Evolutionary conservation across 805 yeast species (phyloP).

Genomic region (Yarrowia sp.): DNA sequence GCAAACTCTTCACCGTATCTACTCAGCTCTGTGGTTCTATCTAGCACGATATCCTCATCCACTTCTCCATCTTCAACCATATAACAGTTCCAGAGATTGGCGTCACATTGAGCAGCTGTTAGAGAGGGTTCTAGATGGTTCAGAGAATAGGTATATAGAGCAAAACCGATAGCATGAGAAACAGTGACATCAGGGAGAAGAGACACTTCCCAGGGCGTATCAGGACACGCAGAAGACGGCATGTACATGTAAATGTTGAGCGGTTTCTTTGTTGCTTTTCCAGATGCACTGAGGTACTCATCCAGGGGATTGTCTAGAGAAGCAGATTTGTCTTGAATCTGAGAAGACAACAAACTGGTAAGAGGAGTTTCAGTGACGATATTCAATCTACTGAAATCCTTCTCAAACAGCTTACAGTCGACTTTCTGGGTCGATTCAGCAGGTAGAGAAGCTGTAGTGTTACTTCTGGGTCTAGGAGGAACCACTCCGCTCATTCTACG

Average conservation of each 20-base stretch:
- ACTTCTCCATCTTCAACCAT: constrained; percentile 93
- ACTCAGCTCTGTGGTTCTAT: constrained; percentile 59
- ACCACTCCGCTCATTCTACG: not conserved
- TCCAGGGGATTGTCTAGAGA: constrained; percentile 40
- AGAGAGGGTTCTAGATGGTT: constrained; percentile 35
- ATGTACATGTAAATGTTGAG: constrained; percentile 39
- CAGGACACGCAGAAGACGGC: constrained; percentile 38
- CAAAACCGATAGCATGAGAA: constrained; percentile 55
- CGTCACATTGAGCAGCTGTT: constrained; percentile 43
- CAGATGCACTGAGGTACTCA: constrained; percentile 40
- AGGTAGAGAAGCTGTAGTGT: constrained; percentile 27
- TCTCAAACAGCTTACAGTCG: constrained; percentile 8
- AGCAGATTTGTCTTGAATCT: constrained; percentile 37
- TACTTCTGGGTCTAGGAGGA: not conserved
- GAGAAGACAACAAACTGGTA: constrained; percentile 15
- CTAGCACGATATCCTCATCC: constrained; percentile 81
- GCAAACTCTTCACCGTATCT: constrained; percentile 85
- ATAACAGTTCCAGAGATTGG: constrained; percentile 73
- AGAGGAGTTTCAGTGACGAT: not conserved
- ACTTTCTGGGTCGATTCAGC: constrained; percentile 9
- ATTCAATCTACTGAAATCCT: not conserved
- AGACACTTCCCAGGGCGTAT: constrained; percentile 37
- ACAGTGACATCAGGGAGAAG: constrained; percentile 46
- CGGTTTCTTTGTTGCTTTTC: constrained; percentile 39
- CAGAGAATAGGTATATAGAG: constrained; percentile 41